These are phyloP conservation scores for Ceratocystis ficicola DNA, from an alignment of 2,329 filamentous ascomycete genomes.

Conservation along the genomic window DNA sequence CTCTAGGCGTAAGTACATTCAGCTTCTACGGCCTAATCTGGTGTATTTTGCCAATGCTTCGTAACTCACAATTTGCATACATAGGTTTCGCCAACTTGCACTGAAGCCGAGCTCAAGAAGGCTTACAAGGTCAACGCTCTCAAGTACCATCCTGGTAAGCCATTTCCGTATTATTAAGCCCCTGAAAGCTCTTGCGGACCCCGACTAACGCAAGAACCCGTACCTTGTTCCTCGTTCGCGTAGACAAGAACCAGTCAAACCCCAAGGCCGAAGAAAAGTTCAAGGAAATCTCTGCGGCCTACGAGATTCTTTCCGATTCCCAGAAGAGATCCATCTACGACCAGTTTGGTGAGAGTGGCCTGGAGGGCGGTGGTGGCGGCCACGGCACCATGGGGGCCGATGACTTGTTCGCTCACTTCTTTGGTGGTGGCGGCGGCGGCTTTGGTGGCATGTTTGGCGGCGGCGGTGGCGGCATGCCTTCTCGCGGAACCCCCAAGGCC, in stretches of 20 bases:
- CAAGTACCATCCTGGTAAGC: constrained; percentile 71
- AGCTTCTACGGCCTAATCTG: neutral
- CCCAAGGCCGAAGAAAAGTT: constrained; percentile 92
- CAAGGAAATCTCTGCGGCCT: constrained; percentile 92
- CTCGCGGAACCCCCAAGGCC: constrained; percentile 71
- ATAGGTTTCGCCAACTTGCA: constrained; percentile 65
- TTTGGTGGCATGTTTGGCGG: constrained; percentile 50
- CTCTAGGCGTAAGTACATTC: constrained; percentile 52
- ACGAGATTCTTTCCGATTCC: constrained; percentile 83
- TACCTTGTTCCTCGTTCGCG: constrained; percentile 10
- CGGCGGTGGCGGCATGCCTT: constrained; percentile 74
- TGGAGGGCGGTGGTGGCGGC: constrained; percentile 58
- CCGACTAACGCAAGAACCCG: neutral
- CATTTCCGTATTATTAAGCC: neutral
- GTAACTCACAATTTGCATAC: constrained; percentile 5
- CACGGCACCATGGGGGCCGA: constrained; percentile 85
- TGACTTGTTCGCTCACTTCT: constrained; percentile 95
- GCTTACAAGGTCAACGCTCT: constrained; percentile 74
- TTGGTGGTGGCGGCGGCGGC: constrained; percentile 61
- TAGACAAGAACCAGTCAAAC: constrained; percentile 94
- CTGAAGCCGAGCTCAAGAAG: constrained; percentile 80
- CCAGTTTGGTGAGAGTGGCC: constrained; percentile 92
- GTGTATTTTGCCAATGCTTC: neutral
- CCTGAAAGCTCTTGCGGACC: neutral
- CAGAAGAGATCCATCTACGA: constrained; percentile 91